Conservation (phyloP, 2,329 filamentous ascomycete genomes). For the Penicillium sp. region DNA sequence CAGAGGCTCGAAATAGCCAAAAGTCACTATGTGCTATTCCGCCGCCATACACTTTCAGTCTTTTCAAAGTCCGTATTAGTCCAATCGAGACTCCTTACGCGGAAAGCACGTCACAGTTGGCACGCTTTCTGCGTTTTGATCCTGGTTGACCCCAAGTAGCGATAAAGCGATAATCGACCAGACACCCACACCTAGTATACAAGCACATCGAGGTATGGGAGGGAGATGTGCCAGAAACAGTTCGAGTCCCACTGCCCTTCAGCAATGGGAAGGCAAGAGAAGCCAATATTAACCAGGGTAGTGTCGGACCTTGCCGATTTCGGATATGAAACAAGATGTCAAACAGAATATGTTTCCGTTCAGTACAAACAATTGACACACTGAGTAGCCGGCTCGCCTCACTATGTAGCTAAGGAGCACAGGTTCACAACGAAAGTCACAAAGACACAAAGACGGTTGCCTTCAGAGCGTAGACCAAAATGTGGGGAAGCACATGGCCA, state of each 20-base stretch:
- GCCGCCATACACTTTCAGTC: conserved; percentile 19
- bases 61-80: neutral
- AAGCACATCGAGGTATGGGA: conserved; percentile 31
- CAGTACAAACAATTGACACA: neutral
- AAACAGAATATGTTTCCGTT: neutral
- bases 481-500: conserved; percentile 18
- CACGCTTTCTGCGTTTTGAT: conserved; percentile 23
- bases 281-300: conserved; percentile 1
- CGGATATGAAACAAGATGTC: neutral
- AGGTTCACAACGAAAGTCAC: neutral
- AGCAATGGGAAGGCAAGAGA: conserved; percentile 10
- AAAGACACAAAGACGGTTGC: conserved; percentile 6
- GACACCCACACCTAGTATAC: conserved; percentile 28
- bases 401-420: neutral
- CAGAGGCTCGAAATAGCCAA: conserved; percentile 16
- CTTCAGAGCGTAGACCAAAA: conserved; percentile 11
- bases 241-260: conserved; percentile 8
- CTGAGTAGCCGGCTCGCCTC: neutral
- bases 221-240: conserved; percentile 15
- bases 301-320: conserved; percentile 7
- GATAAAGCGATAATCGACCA: conserved; percentile 31
- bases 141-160: conserved; percentile 28
- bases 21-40: conserved; percentile 14
- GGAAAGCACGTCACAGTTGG: conserved; percentile 5
- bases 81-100: conserved; percentile 7